Evolutionary conservation across 768 basidiomycete species (phyloP).

Genomic region (Tricholoma matsutake): DNA sequence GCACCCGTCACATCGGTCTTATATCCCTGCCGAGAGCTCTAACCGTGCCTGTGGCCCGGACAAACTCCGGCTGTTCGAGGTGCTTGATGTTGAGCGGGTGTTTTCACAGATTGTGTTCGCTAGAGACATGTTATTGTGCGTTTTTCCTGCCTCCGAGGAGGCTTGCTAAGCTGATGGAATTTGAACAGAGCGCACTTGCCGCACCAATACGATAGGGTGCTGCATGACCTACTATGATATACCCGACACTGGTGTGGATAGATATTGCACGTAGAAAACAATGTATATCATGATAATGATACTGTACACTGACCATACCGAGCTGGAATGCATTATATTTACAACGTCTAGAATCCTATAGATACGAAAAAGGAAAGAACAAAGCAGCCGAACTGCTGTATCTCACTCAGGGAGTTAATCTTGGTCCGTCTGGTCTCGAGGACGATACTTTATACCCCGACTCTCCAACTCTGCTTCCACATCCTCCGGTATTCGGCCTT

Average conservation of each 20-base stretch:
- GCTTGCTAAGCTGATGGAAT: constrained; percentile 4
- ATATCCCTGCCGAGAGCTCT: constrained; percentile 11
- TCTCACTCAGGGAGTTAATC: constrained; percentile 37
- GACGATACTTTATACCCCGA: constrained; percentile 80
- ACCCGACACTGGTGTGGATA: neutral
- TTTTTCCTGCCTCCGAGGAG: constrained; percentile 4
- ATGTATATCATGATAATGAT: neutral
- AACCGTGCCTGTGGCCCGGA: constrained; percentile 29
- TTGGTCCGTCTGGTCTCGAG: constrained; percentile 75
- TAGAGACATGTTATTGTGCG: constrained; percentile 76
- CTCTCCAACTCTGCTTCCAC: constrained; percentile 77
- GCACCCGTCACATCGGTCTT: constrained; percentile 51
- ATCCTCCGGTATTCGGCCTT: constrained; percentile 81
- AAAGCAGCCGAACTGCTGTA: neutral
- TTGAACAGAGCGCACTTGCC: constrained; percentile 65
- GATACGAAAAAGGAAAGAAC: neutral
- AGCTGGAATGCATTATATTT: neutral
- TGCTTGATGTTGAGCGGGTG: constrained; percentile 70
- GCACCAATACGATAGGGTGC: constrained; percentile 72
- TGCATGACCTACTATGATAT: constrained; percentile 62
- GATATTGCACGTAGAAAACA: neutral
- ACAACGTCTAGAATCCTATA: neutral
- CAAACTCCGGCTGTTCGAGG: constrained; percentile 72
- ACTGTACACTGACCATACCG: neutral
- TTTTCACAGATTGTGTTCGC: constrained; percentile 83